Evolutionary conservation across 495 filamentous ascomycete genomes (phyloP).

Genomic region (Xylaria telfairii): DNA sequence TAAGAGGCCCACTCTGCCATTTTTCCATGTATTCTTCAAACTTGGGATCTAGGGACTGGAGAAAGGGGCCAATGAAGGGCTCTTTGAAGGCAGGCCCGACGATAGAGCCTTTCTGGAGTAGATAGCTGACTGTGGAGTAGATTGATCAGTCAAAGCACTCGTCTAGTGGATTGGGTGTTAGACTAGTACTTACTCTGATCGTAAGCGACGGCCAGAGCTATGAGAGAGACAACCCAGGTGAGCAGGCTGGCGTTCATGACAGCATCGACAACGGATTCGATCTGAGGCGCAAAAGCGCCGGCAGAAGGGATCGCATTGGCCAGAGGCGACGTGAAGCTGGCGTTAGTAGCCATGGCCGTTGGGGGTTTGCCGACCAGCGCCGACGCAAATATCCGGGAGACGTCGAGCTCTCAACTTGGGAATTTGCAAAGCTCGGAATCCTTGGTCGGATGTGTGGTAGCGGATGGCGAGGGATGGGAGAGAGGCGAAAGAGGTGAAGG

Average conservation of each 20-base stretch:
- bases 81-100: conserved; percentile 82
- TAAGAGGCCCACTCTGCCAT: conserved; percentile 88
- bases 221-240: conserved; percentile 67
- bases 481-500: no score
- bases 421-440: background rate
- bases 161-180: conserved; percentile 1
- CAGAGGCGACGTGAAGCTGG: conserved; percentile 77
- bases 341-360: conserved; percentile 67
- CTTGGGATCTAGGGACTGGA: conserved; percentile 88
- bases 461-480: conserved; percentile 4
- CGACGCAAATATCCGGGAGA: conserved; percentile 3
- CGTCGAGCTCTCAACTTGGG: background rate
- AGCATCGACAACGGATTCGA: conserved; percentile 51
- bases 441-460: background rate
- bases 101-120: conserved; percentile 85
- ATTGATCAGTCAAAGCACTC: conserved; percentile 32
- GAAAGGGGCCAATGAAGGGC: conserved; percentile 95
- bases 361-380: conserved; percentile 17
- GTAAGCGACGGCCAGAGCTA: conserved; percentile 76
- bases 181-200: conserved; percentile 79
- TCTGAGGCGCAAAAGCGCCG: conserved; percentile 46
- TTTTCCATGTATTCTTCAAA: conserved; percentile 90
- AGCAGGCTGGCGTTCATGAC: conserved; percentile 63
- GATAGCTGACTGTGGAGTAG: conserved; percentile 72
- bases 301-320: conserved; percentile 67